phyloP scores from a whole-genome alignment of 2,329 filamentous ascomycete species.

The Neophaeococcomyces aloes region DNA sequence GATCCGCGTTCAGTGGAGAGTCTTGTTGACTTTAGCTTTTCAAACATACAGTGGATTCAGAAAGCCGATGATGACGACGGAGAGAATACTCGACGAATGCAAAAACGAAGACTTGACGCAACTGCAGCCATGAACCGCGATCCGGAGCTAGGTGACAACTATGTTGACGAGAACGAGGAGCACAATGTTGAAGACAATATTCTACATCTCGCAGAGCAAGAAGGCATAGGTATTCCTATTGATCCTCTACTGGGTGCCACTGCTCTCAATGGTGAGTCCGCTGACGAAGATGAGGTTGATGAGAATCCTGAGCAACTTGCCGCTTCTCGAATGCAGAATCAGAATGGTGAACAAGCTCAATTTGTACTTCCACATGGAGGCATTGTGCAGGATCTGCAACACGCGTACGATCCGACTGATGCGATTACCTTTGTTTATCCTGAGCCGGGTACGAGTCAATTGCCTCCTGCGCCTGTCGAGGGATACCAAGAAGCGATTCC shows the following conservation, averaged over 20 bases:
- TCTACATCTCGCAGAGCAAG: slow-evolving; percentile 19
- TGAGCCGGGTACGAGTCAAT: slow-evolving; percentile 17
- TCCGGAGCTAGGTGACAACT: slow-evolving; percentile 35
- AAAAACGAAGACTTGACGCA: slow-evolving; percentile 43
- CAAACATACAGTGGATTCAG: slow-evolving; percentile 75
- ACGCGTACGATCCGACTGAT: slow-evolving; percentile 26
- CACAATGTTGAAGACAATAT: slow-evolving; percentile 12
- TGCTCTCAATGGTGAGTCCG: not conserved
- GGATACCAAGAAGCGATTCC: slow-evolving; percentile 12
- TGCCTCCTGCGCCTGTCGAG: slow-evolving; percentile 9
- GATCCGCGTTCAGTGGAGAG: slow-evolving; percentile 85
- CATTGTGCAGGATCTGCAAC: slow-evolving; percentile 23
- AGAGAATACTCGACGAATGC: slow-evolving; percentile 36
- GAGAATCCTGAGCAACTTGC: slow-evolving; percentile 19
- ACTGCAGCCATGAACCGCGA: slow-evolving; percentile 41
- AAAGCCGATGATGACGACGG: slow-evolving; percentile 42
- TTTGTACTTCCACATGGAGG: slow-evolving; percentile 24
- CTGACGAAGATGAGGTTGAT: slow-evolving; percentile 19
- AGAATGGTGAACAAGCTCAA: slow-evolving; percentile 12
- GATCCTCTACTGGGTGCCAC: slow-evolving; percentile 31
- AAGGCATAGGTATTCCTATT: slow-evolving; percentile 32
- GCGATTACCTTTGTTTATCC: slow-evolving; percentile 28
- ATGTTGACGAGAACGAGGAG: slow-evolving; percentile 32
- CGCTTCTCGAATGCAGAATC: not conserved
- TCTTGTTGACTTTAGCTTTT: slow-evolving; percentile 79